Evolutionary conservation across 192 early-diverging fungal species (phyloP).

Genomic region (Coemansia sp.): DNA sequence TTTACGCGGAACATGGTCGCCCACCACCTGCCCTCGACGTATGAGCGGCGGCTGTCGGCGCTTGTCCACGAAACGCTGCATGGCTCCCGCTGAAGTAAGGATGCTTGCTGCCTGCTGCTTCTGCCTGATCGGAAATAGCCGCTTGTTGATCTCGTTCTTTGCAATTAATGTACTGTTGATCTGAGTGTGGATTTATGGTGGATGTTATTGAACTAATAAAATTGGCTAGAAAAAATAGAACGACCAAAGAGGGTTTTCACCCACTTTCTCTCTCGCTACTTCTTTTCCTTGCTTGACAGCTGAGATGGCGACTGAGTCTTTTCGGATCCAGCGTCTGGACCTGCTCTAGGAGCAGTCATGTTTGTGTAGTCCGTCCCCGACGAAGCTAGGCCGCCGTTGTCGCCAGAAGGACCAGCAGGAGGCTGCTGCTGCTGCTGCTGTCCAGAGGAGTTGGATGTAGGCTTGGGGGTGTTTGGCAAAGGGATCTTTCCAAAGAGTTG

Average conservation of each 20-base stretch:
- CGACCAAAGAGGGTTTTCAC: background rate
- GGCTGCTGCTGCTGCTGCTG: background rate
- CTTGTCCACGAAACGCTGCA: conserved; percentile 34
- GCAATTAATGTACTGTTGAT: too few species aligned
- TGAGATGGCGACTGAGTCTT: background rate
- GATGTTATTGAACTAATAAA: too few species aligned
- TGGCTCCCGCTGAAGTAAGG: background rate
- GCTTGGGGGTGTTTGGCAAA: conserved; percentile 22
- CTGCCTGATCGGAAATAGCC: too few species aligned
- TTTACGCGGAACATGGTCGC: conserved; percentile 81
- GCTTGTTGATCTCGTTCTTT: too few species aligned
- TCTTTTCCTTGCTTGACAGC: conserved; percentile 2
- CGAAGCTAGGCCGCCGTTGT: background rate
- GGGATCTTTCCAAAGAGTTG: conserved; percentile 53
- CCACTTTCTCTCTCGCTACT: background rate
- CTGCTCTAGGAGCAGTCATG: background rate
- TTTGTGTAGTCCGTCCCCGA: background rate
- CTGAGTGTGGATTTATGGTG: too few species aligned
- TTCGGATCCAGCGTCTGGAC: conserved; percentile 3
- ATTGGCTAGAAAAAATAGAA: background rate
- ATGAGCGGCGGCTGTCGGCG: conserved; percentile 62
- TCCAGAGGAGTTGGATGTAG: background rate
- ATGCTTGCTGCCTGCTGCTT: too few species aligned
- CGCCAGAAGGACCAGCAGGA: background rate
- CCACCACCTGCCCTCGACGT: conserved; percentile 74